Percentiles rank a stretch among this genome's conserved stretches.
Conservation (phyloP, 2,329 filamentous ascomycete genomes). For the Davidsoniella neocaledoniae region DNA sequence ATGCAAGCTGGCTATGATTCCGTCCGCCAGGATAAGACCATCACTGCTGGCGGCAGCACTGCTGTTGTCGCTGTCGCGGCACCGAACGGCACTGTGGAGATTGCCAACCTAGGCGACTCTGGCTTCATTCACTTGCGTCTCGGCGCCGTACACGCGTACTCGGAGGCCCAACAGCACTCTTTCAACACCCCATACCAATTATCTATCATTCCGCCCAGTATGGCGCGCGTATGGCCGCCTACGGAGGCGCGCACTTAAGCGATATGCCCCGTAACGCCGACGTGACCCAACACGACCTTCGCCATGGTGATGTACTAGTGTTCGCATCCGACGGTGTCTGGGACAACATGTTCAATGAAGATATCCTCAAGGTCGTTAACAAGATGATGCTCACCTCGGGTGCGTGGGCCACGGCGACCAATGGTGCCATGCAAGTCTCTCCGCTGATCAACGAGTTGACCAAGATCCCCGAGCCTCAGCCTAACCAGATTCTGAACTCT, state of each 20-base stretch:
- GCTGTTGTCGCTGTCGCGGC: constrained; percentile 72
- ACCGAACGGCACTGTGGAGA: constrained; percentile 58
- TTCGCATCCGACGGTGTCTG: constrained; percentile 91
- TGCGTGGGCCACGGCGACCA: constrained; percentile 52
- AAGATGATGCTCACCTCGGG: constrained; percentile 55
- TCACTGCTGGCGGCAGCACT: constrained; percentile 77
- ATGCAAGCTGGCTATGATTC: constrained; percentile 75
- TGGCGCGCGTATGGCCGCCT: constrained; percentile 68
- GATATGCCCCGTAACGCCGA: constrained; percentile 76
- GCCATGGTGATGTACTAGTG: constrained; percentile 84
- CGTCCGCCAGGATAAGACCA: constrained; percentile 54
- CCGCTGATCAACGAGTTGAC: constrained; percentile 39
- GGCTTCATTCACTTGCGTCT: constrained; percentile 77
- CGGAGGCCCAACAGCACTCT: constrained; percentile 77
- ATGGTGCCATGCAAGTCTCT: constrained; percentile 44
- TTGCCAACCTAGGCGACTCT: constrained; percentile 90
- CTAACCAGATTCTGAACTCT: constrained; percentile 11
- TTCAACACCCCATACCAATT: constrained; percentile 98
- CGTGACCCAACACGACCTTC: constrained; percentile 56
- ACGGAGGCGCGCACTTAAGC: constrained; percentile 65
- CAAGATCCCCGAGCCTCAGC: constrained; percentile 16
- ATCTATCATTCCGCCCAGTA: constrained; percentile 65
- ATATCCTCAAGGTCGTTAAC: constrained; percentile 68
- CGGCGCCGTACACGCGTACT: constrained; percentile 70
- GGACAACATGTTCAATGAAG: constrained; percentile 87